These are phyloP conservation scores for Stereocaulon alpinum DNA, from an alignment of 495 filamentous ascomycete species.

Conservation along the genomic window DNA sequence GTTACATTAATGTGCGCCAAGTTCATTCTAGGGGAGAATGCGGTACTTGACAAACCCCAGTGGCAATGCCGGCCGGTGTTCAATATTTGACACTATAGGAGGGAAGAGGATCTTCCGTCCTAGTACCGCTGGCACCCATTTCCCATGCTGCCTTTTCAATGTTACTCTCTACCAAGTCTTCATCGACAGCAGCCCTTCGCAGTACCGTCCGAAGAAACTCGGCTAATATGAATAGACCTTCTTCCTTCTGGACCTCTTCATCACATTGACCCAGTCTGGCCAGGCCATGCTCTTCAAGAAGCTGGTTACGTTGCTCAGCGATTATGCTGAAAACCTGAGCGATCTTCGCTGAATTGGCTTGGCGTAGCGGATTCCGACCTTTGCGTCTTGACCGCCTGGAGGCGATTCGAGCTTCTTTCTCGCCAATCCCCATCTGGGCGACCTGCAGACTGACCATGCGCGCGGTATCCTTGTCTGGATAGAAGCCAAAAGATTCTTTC, in stretches of 20 bases:
- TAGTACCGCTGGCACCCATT: slow-evolving; percentile 40
- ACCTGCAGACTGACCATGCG: slow-evolving; percentile 44
- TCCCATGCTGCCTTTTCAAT: slow-evolving; percentile 40
- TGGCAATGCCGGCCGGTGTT: background rate
- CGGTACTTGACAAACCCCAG: background rate
- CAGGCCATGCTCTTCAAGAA: slow-evolving; percentile 22
- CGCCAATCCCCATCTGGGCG: slow-evolving; percentile 29
- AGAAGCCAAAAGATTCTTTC: slow-evolving; percentile 42
- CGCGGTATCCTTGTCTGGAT: slow-evolving; percentile 39
- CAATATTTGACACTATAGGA: background rate
- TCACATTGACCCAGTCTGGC: slow-evolving; percentile 28
- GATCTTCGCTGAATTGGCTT: slow-evolving; percentile 22
- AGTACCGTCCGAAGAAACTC: slow-evolving; percentile 43
- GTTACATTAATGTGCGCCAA: background rate
- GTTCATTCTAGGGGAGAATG: background rate
- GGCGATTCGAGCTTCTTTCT: slow-evolving; percentile 20
- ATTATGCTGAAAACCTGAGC: slow-evolving; percentile 23
- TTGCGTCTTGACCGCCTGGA: slow-evolving; percentile 13
- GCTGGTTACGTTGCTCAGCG: slow-evolving; percentile 22
- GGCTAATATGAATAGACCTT: slow-evolving; percentile 41
- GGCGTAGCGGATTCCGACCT: slow-evolving; percentile 8
- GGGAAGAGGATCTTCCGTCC: slow-evolving; percentile 29
- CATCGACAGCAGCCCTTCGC: slow-evolving; percentile 30
- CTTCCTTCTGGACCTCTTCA: slow-evolving; percentile 33
- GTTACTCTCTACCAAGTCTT: slow-evolving; percentile 29